Conservation (phyloP, 495 filamentous ascomycete species). For the Annulohypoxylon bovei region DNA sequence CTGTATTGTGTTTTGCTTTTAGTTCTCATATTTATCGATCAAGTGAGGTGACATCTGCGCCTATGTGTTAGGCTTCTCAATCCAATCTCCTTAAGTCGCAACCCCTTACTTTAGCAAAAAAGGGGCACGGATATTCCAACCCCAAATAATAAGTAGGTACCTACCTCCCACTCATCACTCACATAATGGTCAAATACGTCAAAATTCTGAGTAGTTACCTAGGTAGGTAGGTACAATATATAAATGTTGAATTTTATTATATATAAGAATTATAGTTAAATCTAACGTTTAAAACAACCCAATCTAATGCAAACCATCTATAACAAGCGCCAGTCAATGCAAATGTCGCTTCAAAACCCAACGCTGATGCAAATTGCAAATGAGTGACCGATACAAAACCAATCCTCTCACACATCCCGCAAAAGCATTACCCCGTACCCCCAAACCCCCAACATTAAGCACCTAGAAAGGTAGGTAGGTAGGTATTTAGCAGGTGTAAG, state of each 20-base stretch:
- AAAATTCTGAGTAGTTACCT: neutral
- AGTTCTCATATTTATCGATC: neutral
- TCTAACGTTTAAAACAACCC: neutral
- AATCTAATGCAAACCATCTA: neutral
- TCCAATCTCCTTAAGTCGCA: neutral
- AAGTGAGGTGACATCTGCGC: neutral
- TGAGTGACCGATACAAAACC: neutral
- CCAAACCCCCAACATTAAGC: neutral
- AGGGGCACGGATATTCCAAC: neutral
- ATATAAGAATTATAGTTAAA: neutral
- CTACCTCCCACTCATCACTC: too few relatives aligned
- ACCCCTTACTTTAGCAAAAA: neutral
- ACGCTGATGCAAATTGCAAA: slow-evolving; percentile 11
- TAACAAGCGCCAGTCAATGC: neutral
- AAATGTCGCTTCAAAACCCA: neutral
- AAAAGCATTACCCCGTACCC: neutral
- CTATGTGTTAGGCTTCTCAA: too few relatives aligned
- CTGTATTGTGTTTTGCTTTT: neutral
- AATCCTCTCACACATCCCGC: neutral
- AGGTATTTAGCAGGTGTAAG: slow-evolving; percentile 26
- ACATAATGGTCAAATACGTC: neutral
- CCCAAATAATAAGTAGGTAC: neutral
- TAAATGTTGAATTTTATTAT: neutral
- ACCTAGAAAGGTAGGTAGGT: neutral
- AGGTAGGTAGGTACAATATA: too few relatives aligned